Percentiles rank a stretch among this genome's conserved stretches.
Conservation (phyloP, 495 filamentous ascomycete genomes). For the Xylaria longipes region DNA sequence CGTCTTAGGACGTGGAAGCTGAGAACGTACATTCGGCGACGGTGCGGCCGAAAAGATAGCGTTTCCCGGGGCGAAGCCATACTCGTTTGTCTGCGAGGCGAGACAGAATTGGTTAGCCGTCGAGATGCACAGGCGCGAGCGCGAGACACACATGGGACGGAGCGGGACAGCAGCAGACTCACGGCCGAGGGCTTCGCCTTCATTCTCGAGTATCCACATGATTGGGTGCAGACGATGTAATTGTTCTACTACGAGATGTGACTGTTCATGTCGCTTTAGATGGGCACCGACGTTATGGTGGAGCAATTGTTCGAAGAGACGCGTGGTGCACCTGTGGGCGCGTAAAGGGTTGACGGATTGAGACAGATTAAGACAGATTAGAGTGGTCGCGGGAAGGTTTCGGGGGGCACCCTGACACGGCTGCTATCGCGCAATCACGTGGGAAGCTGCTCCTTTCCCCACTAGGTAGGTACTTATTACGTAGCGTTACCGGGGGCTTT, state of each 20-base stretch:
- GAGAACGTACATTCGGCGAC: slow-evolving; percentile 54
- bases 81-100: slow-evolving; percentile 66
- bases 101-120: slow-evolving; percentile 3
- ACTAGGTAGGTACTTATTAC: too few relatives aligned
- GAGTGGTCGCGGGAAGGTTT: not conserved
- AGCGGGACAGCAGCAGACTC: slow-evolving; percentile 24
- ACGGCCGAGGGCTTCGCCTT: slow-evolving; percentile 61
- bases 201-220: slow-evolving; percentile 68
- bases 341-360: slow-evolving; percentile 11
- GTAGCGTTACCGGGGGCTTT: too few relatives aligned
- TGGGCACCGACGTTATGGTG: not conserved
- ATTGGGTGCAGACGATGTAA: not conserved
- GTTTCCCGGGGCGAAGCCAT: slow-evolving; percentile 83
- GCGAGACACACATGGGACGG: not conserved
- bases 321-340: not conserved
- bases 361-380: not conserved
- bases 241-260: not conserved
- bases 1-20: not conserved
- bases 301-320: not conserved
- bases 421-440: slow-evolving; percentile 15
- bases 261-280: slow-evolving; percentile 7
- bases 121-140: not conserved
- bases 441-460: not conserved
- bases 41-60: slow-evolving; percentile 78
- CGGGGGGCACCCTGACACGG: not conserved